Base-by-base conservation (phyloP, 2,329 filamentous ascomycete species). In the Neurospora crassa region DNA sequence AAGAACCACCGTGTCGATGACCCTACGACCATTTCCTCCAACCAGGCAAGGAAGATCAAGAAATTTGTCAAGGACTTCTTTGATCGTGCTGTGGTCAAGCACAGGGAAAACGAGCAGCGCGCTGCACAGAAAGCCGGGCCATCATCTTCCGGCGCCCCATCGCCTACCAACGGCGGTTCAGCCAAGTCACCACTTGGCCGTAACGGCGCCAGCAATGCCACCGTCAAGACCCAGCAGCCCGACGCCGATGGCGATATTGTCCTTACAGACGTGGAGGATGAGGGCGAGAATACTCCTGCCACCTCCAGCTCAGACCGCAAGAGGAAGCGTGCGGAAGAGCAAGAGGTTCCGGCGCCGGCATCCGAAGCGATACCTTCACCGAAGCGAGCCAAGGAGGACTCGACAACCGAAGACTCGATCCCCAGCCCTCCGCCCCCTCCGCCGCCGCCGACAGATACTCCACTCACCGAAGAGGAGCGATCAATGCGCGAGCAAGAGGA, bases 1-100 rank as follows among this genome's bases (percentile, higher is more conserved):
- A 97, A 97, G 80, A 91, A 95, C 78, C 89, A 90, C 68, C 90
- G 93, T n/a, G 94, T 97, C 11, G 87, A 89, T 67, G 91, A 97
- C 77, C 95, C 94, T 0, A 92, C 89, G 14, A 78, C 79, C 68
- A 90, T 97, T 74, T 88, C 87, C 40, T 87, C 92, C 43, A 94
- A 93, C 78, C 92, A 96, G 77, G 88, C 91, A 76, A 91, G 90
- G 78, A 93, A 94, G 74, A 88, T 97, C 72, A 97, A 93, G 82
- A 90, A 88, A 71, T 93, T 91, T 78, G 93, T 94, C 71, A 91
- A 92, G 74, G 90, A 94, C 69, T 98, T 91, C 80, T 91, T 97
- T 78, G 92, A 96, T 72, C 94, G 93, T 78, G 94, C 93, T 0
- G 90, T 95, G 2, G 84, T 86, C 71, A 96, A 97, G 81, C 93